Percentiles rank a stretch among this genome's conserved stretches.
These are phyloP conservation scores for Bathelium albidoporum DNA, from an alignment of 495 filamentous ascomycete genomes.

Conservation along the genomic window DNA sequence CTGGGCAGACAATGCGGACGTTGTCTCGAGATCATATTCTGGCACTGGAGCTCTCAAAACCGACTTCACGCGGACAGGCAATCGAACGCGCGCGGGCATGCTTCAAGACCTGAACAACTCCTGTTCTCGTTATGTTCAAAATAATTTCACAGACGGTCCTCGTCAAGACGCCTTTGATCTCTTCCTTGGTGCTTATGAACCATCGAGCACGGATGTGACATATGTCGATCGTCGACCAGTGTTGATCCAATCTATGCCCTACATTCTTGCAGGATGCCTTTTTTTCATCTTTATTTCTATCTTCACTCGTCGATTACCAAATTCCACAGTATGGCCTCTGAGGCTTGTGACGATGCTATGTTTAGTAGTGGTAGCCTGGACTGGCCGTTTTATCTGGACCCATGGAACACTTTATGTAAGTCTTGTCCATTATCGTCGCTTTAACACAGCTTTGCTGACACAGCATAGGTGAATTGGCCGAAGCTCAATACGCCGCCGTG, in stretches of 20 bases:
- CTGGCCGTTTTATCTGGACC: slow-evolving; percentile 57
- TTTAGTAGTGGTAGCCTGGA: slow-evolving; percentile 57
- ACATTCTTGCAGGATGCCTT: slow-evolving; percentile 73
- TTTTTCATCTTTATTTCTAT: slow-evolving; percentile 76
- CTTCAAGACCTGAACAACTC: slow-evolving; percentile 76
- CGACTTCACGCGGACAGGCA: slow-evolving; percentile 82
- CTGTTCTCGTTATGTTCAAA: slow-evolving; percentile 69
- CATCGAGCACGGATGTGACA: slow-evolving; percentile 51
- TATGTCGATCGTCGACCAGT: slow-evolving; percentile 84
- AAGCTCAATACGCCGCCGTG: slow-evolving; percentile 80
- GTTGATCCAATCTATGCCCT: slow-evolving; percentile 80
- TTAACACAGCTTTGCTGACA: slow-evolving; percentile 11
- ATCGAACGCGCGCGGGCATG: slow-evolving; percentile 71
- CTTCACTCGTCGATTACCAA: slow-evolving; percentile 57
- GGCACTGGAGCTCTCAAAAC: slow-evolving; percentile 95
- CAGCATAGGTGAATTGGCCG: slow-evolving; percentile 87
- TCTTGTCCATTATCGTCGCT: slow-evolving; percentile 18
- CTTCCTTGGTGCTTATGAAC: slow-evolving; percentile 77
- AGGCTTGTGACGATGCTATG: slow-evolving; percentile 69
- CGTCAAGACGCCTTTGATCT: slow-evolving; percentile 92
- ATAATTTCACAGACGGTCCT: slow-evolving; percentile 89
- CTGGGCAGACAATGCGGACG: slow-evolving; percentile 97
- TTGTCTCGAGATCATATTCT: slow-evolving; percentile 83
- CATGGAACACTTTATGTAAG: slow-evolving; percentile 91
- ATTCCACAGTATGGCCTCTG: slow-evolving; percentile 64